Percentiles rank a stretch among this genome's conserved stretches.
These are phyloP conservation scores for Globisporangium middletonii DNA, from an alignment of 352 stramenopile species.

Conservation along the genomic window DNA sequence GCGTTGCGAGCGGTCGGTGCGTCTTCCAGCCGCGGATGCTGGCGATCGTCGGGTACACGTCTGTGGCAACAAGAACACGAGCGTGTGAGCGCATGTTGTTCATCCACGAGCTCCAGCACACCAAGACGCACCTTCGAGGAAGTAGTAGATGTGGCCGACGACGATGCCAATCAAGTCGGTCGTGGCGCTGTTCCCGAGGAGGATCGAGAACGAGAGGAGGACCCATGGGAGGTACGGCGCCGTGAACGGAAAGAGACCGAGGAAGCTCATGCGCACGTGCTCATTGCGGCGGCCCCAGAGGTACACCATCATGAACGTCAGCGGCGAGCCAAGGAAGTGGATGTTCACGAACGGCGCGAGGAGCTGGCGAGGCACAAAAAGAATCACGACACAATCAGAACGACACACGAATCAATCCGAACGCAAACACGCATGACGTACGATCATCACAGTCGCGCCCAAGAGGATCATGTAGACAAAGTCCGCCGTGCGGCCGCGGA, in stretches of 20 bases:
- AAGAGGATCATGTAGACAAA: conserved; percentile 99
- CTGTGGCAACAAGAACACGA: conserved; percentile 26
- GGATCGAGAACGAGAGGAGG: conserved; percentile 94
- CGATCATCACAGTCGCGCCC: conserved; percentile 92
- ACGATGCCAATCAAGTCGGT: conserved; percentile 98
- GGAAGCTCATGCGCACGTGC: conserved; percentile 96
- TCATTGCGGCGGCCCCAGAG: conserved; percentile 95
- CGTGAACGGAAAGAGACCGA: conserved; percentile 97
- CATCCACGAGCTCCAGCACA: not conserved
- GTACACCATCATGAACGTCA: conserved; percentile 99
- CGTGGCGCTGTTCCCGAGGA: conserved; percentile 94
- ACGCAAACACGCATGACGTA: conserved; percentile 24
- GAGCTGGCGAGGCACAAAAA: conserved; percentile 31
- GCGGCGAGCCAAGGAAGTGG: conserved; percentile 96
- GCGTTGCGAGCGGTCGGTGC: conserved; percentile 89
- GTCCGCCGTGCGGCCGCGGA: conserved; percentile 94
- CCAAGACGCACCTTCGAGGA: conserved; percentile 86
- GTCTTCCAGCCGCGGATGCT: conserved; percentile 93
- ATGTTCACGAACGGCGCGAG: conserved; percentile 95
- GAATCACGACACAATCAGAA: not conserved
- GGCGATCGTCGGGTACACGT: conserved; percentile 97
- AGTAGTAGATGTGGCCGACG: conserved; percentile 99
- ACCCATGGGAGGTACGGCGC: conserved; percentile 98
- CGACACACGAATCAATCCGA: not conserved
- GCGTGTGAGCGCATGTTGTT: not conserved